Base-by-base conservation (phyloP, 495 filamentous ascomycete genomes). In the Aspergillus sparsus region DNA sequence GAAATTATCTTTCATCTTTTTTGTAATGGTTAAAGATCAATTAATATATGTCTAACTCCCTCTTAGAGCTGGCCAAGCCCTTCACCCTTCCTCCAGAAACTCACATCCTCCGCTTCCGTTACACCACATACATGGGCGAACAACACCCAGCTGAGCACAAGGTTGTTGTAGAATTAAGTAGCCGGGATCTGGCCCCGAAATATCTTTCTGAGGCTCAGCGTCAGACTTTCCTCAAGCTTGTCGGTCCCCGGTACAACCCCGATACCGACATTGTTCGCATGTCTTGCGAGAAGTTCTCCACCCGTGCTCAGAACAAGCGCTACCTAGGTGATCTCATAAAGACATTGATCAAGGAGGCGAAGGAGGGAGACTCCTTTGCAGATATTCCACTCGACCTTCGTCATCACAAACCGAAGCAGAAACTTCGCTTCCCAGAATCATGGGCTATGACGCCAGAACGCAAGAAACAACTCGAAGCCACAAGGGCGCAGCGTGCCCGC, bases 41-140 rank as follows among this genome's bases (percentile, higher is more conserved):
- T 27, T 27, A 3, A 1, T 1, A 18, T 15, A 54, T 9, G 39
- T 11, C 39, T 42, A 42, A 42, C 12, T 42, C 13, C 15, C 9
- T 15, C 39, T 15, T 61, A 63, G 92, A 92, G 62, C 81, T 96
- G 42, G 88, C 89, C 51, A 89, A 88, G 73, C 86, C 89, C 36
- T 98, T 96, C 75, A 77, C 79, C 36, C 72, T 78, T 34, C 88
- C 87, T 5, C 90, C 92, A 11, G 71, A 84, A 49, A 71, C 74
- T 49, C 78, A 87, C 49, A 80, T 89, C 62, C 83, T 98, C 52
- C 88, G 94, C 62, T 98, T 97, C 82, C 87, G 94, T 67, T 97
- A 97, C 76, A 98, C 95, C n/a, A 90, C 87, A 49, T 97, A 97
- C 74, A 85, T 98, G 83, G 95, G 95, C 62, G 94, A 98, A 74